These are phyloP conservation scores for Leptographium galeiforme DNA, from an alignment of 2,329 filamentous ascomycete species.

Conservation along the genomic window DNA sequence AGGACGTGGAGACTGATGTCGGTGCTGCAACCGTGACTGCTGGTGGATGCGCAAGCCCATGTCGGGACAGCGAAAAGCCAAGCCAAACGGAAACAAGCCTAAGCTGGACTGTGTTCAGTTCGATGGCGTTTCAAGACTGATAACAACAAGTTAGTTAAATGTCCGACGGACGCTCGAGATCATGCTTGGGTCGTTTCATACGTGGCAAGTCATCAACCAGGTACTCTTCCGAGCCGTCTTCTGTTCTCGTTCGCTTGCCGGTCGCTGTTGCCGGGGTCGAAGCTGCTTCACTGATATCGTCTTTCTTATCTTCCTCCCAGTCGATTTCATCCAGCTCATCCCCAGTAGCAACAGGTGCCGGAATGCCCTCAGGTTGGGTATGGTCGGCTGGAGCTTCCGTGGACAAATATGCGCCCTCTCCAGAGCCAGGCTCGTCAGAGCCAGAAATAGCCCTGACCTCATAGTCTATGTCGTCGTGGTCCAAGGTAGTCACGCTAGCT, in stretches of 20 bases:
- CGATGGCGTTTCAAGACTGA: slow-evolving; percentile 39
- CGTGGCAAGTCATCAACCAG: slow-evolving; percentile 21
- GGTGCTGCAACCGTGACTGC: background rate
- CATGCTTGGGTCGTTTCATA: slow-evolving; percentile 2
- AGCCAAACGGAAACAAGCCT: background rate
- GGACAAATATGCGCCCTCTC: background rate
- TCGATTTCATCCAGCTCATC: slow-evolving; percentile 19
- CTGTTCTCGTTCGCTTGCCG: slow-evolving; percentile 19
- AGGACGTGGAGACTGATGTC: background rate
- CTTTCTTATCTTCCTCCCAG: slow-evolving; percentile 23
- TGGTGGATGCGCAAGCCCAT: background rate
- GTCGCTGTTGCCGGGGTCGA: slow-evolving; percentile 14
- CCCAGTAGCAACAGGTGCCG: background rate
- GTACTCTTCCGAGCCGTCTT: slow-evolving; percentile 10
- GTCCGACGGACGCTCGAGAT: background rate
- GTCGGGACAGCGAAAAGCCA: background rate
- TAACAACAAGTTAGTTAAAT: background rate
- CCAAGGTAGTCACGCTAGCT: slow-evolving; percentile 18
- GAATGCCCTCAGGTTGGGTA: slow-evolving; percentile 4
- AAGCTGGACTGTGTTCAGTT: slow-evolving; percentile 13
- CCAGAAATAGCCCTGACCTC: slow-evolving; percentile 10
- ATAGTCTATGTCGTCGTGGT: slow-evolving; percentile 25
- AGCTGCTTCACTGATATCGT: slow-evolving; percentile 10
- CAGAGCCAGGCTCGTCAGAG: background rate
- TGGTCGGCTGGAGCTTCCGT: background rate